phyloP scores from a whole-genome alignment of 306 rosid species.

The Corylus avellana region DNA sequence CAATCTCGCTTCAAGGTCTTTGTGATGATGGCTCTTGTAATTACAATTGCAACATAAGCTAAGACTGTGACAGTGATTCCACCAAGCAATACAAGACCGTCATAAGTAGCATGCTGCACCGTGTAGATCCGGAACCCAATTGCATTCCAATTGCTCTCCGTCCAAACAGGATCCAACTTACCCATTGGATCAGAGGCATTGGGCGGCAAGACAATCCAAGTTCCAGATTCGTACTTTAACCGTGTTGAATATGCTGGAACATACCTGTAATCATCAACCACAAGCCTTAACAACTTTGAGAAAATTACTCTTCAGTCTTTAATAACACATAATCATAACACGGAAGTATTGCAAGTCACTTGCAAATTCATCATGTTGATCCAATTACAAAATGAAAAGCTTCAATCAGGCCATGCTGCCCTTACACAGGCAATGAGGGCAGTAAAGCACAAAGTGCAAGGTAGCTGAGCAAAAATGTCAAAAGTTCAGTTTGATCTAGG shows the following conservation, averaged over 20 bases:
- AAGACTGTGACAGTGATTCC: constrained; percentile 65
- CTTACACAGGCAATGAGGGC: neutral
- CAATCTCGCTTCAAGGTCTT: constrained; percentile 80
- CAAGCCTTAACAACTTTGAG: constrained; percentile 7
- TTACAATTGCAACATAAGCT: constrained; percentile 62
- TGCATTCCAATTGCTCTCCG: constrained; percentile 92
- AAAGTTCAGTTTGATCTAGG: too few relatives aligned
- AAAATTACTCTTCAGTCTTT: neutral
- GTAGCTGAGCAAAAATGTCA: too few relatives aligned
- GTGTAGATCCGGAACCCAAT: constrained; percentile 74
- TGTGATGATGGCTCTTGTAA: constrained; percentile 48
- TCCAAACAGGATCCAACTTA: constrained; percentile 77
- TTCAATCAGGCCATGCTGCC: neutral
- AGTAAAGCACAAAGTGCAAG: neutral
- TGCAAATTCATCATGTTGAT: neutral
- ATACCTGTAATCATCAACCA: constrained; percentile 54
- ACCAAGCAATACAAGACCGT: constrained; percentile 61
- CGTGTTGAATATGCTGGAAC: constrained; percentile 94
- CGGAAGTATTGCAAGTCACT: neutral
- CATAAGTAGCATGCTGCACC: constrained; percentile 57
- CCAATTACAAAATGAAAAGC: neutral
- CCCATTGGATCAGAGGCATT: constrained; percentile 78
- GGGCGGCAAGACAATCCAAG: constrained; percentile 73
- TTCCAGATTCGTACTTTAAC: constrained; percentile 64
- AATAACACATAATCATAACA: neutral